A percentile compares a stretch with the other conserved stretches of the same genome.
These are phyloP conservation scores for Aureobasidium mangrovei DNA, from an alignment of 2,329 filamentous ascomycete genomes.

Conservation along the genomic window DNA sequence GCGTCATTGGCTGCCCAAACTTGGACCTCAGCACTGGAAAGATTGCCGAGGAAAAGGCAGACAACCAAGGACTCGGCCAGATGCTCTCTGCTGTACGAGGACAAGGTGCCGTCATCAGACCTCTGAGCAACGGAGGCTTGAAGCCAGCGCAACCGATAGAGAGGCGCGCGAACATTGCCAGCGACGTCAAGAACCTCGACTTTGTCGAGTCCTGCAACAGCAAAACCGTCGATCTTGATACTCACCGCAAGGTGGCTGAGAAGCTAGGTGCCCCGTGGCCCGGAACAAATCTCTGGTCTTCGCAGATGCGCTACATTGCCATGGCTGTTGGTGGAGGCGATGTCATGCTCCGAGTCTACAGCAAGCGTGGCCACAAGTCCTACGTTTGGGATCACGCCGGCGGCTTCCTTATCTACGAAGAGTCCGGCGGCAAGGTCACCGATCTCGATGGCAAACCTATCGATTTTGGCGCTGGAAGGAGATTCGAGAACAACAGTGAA, in stretches of 20 bases:
- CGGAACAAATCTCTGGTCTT: constrained; percentile 42
- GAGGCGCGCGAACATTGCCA: constrained; percentile 15
- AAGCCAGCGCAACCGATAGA: constrained; percentile 28
- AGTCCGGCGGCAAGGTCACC: constrained; percentile 42
- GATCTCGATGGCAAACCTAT: constrained; percentile 44
- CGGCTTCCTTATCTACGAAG: constrained; percentile 42
- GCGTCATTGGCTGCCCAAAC: constrained; percentile 55
- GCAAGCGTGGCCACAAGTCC: constrained; percentile 35
- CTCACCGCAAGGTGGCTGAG: constrained; percentile 30
- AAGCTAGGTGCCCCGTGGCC: constrained; percentile 38
- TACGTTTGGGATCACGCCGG: constrained; percentile 50
- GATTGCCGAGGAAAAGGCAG: constrained; percentile 38
- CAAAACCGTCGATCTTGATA: constrained; percentile 8
- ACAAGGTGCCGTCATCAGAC: constrained; percentile 44
- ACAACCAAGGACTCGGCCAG: constrained; percentile 38
- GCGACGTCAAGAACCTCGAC: neutral
- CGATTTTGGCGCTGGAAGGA: constrained; percentile 38
- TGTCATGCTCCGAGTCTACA: constrained; percentile 42
- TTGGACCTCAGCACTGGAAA: constrained; percentile 38
- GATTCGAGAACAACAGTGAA: constrained; percentile 31
- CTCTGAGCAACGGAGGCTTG: constrained; percentile 53
- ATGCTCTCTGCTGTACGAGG: constrained; percentile 42
- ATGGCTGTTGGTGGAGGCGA: constrained; percentile 43
- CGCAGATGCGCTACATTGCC: constrained; percentile 47
- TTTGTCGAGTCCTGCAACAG: constrained; percentile 11